These are phyloP conservation scores for Tricholomella constricta DNA, from an alignment of 768 basidiomycete genomes.

Conservation along the genomic window DNA sequence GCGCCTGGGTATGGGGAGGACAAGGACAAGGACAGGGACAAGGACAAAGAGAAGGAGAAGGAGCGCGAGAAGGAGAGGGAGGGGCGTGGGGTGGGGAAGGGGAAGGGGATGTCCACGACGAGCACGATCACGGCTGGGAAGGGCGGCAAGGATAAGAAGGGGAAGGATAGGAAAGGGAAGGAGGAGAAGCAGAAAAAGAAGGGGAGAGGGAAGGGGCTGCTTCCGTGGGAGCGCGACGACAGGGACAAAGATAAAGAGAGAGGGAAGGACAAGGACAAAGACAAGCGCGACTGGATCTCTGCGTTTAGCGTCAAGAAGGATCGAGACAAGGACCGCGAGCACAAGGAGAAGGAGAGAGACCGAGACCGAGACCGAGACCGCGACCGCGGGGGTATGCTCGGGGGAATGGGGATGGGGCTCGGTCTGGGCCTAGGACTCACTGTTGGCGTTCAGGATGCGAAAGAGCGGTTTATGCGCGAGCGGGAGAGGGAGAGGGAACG, in stretches of 20 bases:
- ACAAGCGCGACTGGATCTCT: slow-evolving; percentile 14
- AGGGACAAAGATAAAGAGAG: slow-evolving; percentile 5
- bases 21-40: not conserved
- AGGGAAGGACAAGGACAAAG: not conserved
- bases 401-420: slow-evolving; percentile 3
- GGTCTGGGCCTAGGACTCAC: slow-evolving; percentile 5
- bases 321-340: not conserved
- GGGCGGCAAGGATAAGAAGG: not conserved
- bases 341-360: slow-evolving; percentile 6
- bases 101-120: not conserved
- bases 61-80: not conserved
- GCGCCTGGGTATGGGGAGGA: not conserved
- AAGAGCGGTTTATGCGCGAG: slow-evolving; percentile 3
- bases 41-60: not conserved
- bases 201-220: not conserved
- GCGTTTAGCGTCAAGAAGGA: slow-evolving; percentile 5
- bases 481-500: slow-evolving; percentile 4
- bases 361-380: slow-evolving; percentile 5
- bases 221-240: slow-evolving; percentile 4
- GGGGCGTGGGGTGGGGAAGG: not conserved
- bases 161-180: slow-evolving; percentile 5
- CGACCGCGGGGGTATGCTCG: not conserved
- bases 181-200: not conserved
- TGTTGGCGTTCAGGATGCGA: slow-evolving; percentile 7
- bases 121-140: not conserved